These are phyloP conservation scores for Suhomyces tanzawaensis DNA, from an alignment of 805 yeast species.

Conservation along the genomic window DNA sequence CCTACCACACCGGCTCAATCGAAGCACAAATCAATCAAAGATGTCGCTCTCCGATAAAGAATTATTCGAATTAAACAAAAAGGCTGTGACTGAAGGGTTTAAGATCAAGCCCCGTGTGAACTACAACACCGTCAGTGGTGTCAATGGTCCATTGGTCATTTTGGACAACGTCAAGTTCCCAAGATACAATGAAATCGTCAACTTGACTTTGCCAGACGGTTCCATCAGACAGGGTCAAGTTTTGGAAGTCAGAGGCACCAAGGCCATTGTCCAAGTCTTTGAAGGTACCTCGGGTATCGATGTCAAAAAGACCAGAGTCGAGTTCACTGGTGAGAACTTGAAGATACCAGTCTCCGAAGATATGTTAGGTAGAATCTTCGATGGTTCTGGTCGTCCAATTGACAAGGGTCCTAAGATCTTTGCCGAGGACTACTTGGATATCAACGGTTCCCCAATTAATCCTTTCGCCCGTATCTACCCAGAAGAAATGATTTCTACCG, in stretches of 20 bases:
- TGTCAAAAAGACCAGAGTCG: constrained; percentile 95
- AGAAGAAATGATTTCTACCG: constrained; percentile 99
- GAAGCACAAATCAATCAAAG: constrained; percentile 8
- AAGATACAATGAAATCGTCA: constrained; percentile 93
- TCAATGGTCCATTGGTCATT: constrained; percentile 95
- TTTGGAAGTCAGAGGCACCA: constrained; percentile 92
- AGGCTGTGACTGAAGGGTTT: constrained; percentile 90
- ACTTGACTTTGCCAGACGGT: constrained; percentile 95
- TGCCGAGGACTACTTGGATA: constrained; percentile 97
- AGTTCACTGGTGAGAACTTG: constrained; percentile 93
- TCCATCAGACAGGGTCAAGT: constrained; percentile 95
- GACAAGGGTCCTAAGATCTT: constrained; percentile 98
- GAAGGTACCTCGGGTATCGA: constrained; percentile 99
- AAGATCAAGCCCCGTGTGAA: constrained; percentile 85
- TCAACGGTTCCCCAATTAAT: constrained; percentile 98
- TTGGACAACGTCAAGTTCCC: constrained; percentile 49
- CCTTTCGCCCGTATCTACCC: constrained; percentile 99
- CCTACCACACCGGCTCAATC: constrained; percentile 1
- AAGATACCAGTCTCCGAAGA: constrained; percentile 96
- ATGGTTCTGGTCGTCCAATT: constrained; percentile 98
- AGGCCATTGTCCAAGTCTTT: constrained; percentile 97
- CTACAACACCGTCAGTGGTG: constrained; percentile 97
- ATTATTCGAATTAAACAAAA: constrained; percentile 75
- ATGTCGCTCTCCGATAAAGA: constrained; percentile 41
- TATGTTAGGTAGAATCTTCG: constrained; percentile 95